A percentile compares a stretch with the other conserved stretches of the same genome.
phyloP scores from a whole-genome alignment of 805 yeast genomes.

The Kodamaea leandrae region DNA sequence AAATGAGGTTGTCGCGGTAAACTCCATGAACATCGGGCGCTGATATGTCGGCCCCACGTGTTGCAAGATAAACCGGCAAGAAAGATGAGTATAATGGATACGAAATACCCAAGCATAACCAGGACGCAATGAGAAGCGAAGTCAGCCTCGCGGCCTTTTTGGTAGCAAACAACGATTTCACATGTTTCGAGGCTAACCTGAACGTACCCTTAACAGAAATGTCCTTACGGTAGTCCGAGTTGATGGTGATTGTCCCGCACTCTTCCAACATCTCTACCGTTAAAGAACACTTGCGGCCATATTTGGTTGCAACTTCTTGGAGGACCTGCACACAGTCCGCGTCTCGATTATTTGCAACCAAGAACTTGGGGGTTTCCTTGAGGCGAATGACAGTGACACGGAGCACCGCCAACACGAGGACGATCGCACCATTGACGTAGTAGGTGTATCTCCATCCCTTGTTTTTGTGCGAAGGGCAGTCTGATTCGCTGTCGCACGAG shows the following conservation, averaged over 20 bases:
- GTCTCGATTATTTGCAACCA: slow-evolving; percentile 51
- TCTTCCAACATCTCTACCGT: slow-evolving; percentile 22
- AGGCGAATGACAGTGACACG: slow-evolving; percentile 37
- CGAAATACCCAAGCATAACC: slow-evolving; percentile 49
- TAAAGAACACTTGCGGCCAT: slow-evolving; percentile 20
- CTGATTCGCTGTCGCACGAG: slow-evolving; percentile 40
- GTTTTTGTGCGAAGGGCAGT: slow-evolving; percentile 47
- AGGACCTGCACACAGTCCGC: slow-evolving; percentile 46
- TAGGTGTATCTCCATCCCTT: slow-evolving; percentile 62
- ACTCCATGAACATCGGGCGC: slow-evolving; percentile 37
- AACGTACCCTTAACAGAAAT: slow-evolving; percentile 8
- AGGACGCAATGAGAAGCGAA: slow-evolving; percentile 13
- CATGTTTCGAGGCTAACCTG: slow-evolving; percentile 8
- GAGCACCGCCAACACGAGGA: slow-evolving; percentile 32
- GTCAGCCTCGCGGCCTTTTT: slow-evolving; percentile 10
- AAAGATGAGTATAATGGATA: slow-evolving; percentile 56
- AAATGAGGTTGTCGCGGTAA: slow-evolving; percentile 49
- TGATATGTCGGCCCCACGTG: slow-evolving; percentile 47
- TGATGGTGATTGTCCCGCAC: slow-evolving; percentile 18
- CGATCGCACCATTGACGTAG: slow-evolving; percentile 48
- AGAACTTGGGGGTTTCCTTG: slow-evolving; percentile 57
- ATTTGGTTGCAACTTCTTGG: slow-evolving; percentile 40
- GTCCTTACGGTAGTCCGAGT: slow-evolving; percentile 19
- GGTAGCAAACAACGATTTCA: slow-evolving; percentile 14
- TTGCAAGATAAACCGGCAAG: slow-evolving; percentile 38